Evolutionary conservation across 306 rosid genomes (phyloP), one percentile per base, ranked within the genome.

Genomic region (Rosa multiflora): DNA sequence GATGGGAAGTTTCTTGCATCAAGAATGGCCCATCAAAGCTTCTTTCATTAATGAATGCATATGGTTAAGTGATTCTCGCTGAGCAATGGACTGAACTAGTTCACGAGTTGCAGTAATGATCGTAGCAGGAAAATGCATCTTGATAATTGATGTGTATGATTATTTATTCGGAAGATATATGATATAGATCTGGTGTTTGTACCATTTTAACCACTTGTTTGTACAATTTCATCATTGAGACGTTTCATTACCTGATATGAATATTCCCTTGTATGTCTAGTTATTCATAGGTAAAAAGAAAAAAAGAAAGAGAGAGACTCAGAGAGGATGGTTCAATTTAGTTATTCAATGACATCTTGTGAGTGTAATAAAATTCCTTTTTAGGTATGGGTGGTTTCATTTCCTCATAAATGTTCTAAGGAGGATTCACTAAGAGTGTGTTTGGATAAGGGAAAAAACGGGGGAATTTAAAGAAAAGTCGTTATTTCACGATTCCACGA

Each of bases 1-100:
- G 77, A 29, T 79, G 67, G 21, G 39, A 68, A 66, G 63, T 61
- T 53, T 76, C 68, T 49, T 69, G 80, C 72, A 64, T 71, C 68
- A 56, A 67, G 42, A 21, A n/a, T 8, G 17, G 20, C 1, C 17
- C 11, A 17, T 42, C 53, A 40, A 29, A 42, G 62, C 63, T 2
- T 20, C 59, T 17, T 6, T 5, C 13, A 15, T 75, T 21, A 39
- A 4, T 23, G 26, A 44, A 29, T 23, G 42, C 71, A 59, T 14
- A 32, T 35, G 9, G 59, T 40, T 40, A 59, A 7, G 29, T 6
- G 18, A 9, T 15, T 11, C 10, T 26, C 20, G 42, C 12, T 32
- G 4, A 17, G 70, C 13, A 1, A 53, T 5, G 17, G 8, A 21
- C 29, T 23, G 23, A 58, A 59, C 21, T 10, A 18, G 75, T 51